Evolutionary conservation across 2,329 filamentous ascomycete species (phyloP).

Genomic region (Dactylella cylindrospora): DNA sequence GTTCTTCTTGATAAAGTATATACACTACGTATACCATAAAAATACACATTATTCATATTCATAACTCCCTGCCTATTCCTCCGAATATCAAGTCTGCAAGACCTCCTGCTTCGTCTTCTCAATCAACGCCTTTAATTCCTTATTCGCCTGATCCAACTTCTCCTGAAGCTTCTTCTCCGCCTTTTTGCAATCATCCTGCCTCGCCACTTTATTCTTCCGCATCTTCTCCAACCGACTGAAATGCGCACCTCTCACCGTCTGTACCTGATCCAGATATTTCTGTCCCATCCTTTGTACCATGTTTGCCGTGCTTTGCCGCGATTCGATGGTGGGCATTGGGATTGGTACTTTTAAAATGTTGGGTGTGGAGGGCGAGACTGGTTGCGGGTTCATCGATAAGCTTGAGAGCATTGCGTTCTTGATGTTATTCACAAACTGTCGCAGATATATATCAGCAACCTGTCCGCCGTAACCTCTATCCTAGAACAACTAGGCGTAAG

Average conservation of each 20-base stretch:
- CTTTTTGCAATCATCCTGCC: conserved; percentile 34
- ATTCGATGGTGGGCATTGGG: conserved; percentile 36
- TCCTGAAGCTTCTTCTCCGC: conserved; percentile 46
- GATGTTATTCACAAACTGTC: conserved; percentile 35
- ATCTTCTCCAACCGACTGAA: conserved; percentile 34
- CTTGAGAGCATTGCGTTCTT: conserved; percentile 30
- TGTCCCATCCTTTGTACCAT: conserved; percentile 32
- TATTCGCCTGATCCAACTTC: conserved; percentile 43
- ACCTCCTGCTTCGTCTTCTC: conserved; percentile 38
- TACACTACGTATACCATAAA: conserved; percentile 4
- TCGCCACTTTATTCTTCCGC: conserved; percentile 10
- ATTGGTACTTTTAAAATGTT: conserved; percentile 40
- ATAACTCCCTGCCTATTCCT: too few relatives aligned
- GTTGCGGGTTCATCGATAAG: conserved; percentile 39
- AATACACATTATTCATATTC: not conserved
- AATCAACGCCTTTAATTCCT: conserved; percentile 36
- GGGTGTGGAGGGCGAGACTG: conserved; percentile 29
- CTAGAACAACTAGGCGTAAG: not conserved
- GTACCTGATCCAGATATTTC: conserved; percentile 33
- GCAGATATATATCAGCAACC: conserved; percentile 1
- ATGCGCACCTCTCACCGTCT: conserved; percentile 30
- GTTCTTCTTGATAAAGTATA: too few relatives aligned
- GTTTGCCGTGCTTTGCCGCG: conserved; percentile 24
- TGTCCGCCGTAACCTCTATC: too few relatives aligned
- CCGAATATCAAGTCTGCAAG: conserved; percentile 32